Conservation (phyloP, 1,284 basidiomycete species). For the Rhodotorula mucilaginosa region DNA sequence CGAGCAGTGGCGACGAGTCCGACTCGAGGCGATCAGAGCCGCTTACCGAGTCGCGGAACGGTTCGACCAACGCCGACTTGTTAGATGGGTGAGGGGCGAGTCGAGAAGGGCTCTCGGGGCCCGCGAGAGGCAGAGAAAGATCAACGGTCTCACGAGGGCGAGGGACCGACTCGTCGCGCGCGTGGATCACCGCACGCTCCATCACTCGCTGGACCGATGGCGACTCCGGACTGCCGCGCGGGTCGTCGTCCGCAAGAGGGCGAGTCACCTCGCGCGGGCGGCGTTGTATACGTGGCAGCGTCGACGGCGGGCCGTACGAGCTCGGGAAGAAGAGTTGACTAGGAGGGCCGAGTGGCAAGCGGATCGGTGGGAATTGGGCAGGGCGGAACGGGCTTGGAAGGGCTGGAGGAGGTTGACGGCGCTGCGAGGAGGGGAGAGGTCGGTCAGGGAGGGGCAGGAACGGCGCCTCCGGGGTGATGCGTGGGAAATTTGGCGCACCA, state of each 20-base stretch:
- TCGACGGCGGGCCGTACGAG: neutral
- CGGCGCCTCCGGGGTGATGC: neutral
- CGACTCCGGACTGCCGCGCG: neutral
- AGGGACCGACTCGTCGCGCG: conserved; percentile 8
- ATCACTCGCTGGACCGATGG: neutral
- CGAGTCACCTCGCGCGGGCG: neutral
- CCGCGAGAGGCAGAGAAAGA: neutral
- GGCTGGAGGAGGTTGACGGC: conserved; percentile 6
- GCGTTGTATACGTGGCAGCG: neutral
- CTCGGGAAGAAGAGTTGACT: neutral
- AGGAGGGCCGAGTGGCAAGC: conserved; percentile 1
- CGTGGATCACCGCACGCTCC: neutral
- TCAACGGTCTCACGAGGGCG: conserved; percentile 6
- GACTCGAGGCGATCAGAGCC: neutral
- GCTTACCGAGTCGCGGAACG: neutral
- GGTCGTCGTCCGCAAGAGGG: neutral
- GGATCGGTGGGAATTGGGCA: neutral
- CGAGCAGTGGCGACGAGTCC: neutral
- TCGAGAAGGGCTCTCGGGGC: neutral
- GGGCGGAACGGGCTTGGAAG: neutral
- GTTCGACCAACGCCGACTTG: neutral
- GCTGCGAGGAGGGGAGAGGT: neutral
- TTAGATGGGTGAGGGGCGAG: neutral
- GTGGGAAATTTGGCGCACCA: conserved; percentile 6
- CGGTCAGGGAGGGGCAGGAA: neutral